A percentile compares a stretch with the other conserved stretches of the same genome.
These are phyloP conservation scores for Arctium lappa DNA, from an alignment of 129 eudicot species.

Conservation along the genomic window DNA sequence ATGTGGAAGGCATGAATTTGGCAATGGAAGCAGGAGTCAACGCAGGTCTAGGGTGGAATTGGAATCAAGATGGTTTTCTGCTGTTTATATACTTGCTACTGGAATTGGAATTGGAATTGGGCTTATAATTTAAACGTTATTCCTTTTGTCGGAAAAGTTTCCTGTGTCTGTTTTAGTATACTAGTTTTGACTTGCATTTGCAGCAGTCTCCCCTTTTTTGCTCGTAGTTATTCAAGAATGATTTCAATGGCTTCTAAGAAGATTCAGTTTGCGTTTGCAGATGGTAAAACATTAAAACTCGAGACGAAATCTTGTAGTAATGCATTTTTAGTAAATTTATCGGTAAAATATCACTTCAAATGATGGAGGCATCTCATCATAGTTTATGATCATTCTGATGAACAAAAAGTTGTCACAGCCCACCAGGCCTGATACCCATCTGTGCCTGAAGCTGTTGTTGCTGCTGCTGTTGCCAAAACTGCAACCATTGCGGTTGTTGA, in stretches of 20 bases:
- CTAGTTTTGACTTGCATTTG: background rate
- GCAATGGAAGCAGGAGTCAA: slow-evolving; percentile 12
- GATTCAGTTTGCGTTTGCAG: background rate
- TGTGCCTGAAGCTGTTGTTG: slow-evolving; percentile 62
- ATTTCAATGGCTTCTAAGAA: background rate
- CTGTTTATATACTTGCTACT: slow-evolving; percentile 2
- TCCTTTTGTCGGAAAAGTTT: slow-evolving; percentile 9
- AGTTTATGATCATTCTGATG: background rate
- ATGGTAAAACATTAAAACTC: background rate
- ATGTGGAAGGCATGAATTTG: slow-evolving; percentile 14
- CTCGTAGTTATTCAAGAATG: background rate
- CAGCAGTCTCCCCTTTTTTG: background rate
- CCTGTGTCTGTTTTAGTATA: slow-evolving; percentile 11
- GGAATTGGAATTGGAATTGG: slow-evolving; percentile 25
- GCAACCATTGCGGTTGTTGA: slow-evolving; percentile 55
- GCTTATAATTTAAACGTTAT: slow-evolving; percentile 5
- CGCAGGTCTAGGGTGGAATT: slow-evolving; percentile 22
- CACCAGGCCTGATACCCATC: slow-evolving; percentile 50
- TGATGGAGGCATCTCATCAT: background rate
- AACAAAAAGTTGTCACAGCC: slow-evolving; percentile 13
- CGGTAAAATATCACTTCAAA: background rate
- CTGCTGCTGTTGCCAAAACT: slow-evolving; percentile 42
- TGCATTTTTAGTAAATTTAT: background rate
- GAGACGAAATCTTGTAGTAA: background rate
- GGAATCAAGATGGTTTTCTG: slow-evolving; percentile 28